These are phyloP conservation scores for Pythium brachiatum DNA, from an alignment of 352 stramenopile species.

Conservation along the genomic window DNA sequence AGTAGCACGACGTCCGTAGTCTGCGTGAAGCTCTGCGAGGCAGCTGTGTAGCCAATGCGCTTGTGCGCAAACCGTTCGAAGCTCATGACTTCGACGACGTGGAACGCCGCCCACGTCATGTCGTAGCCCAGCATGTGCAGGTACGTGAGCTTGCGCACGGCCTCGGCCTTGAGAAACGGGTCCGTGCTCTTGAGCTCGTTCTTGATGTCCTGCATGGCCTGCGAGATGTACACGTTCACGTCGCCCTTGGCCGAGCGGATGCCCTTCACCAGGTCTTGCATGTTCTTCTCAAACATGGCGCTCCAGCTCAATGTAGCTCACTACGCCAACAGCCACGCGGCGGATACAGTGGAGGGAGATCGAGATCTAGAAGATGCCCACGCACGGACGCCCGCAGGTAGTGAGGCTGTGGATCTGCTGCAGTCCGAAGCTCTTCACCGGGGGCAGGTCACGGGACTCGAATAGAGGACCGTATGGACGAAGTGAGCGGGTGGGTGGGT, in stretches of 20 bases:
- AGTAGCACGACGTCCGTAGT: conserved; percentile 98
- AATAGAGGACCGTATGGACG: neutral
- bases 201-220: conserved; percentile 98
- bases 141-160: conserved; percentile 96
- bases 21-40: conserved; percentile 95
- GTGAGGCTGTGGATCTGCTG: neutral
- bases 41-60: conserved; percentile 95
- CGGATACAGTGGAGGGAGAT: neutral
- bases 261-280: conserved; percentile 98
- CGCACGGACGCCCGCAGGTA: neutral
- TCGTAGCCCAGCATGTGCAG: conserved; percentile 98
- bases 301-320: neutral
- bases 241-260: conserved; percentile 97
- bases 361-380: neutral
- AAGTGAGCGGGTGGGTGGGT: conserved; percentile 2
- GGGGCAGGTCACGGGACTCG: neutral
- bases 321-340: neutral
- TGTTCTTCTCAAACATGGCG: conserved; percentile 97
- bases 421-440: neutral
- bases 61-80: conserved; percentile 96
- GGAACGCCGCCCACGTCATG: conserved; percentile 97
- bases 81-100: conserved; percentile 98
- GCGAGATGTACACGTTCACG: conserved; percentile 95
- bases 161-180: conserved; percentile 96
- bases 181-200: conserved; percentile 96